Evolutionary conservation across 495 filamentous ascomycete genomes (phyloP), one percentile per base, ranked within the genome.

Genomic region (Apiosordaria backusii): DNA sequence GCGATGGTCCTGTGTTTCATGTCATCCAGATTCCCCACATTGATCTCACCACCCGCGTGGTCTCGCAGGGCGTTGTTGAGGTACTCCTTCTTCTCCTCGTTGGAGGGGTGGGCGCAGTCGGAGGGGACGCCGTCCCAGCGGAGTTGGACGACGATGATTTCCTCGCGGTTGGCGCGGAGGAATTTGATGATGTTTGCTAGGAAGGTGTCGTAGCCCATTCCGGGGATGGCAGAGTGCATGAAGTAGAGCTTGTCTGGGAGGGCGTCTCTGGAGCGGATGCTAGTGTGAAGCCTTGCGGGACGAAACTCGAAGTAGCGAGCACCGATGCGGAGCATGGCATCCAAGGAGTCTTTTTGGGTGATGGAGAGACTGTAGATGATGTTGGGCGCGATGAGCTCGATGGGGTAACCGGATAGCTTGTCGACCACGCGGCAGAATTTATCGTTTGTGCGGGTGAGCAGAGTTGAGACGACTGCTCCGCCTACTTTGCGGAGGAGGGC

Each of bases 261-360:
- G 4, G 77, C 73, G 7, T 69, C 68, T 6, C 74, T 60, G 2
- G 68, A 35, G 13, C 76, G 70, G 60, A 85, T 71, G 57, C 66
- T 70, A 3, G 67, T 71, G 65, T 83, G 81, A 24, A 82, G 74
- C 50, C 80, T 77, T 1, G 84, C 83, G 1, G 84, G 83, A 7
- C 84, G 78, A 62, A 84, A 84, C 73, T 85, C 84, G 57, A 85
- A 86, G 70, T 85, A 86, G 21, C 84, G 72, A 0, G 82, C 81
- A 7, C 84, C 83, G 50, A 85, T 76, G 45, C 62, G 65, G 50
- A 86, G 76, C 65, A 85, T 80, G 19, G 75, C 68, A 26, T 74
- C 68, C 3, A 85, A 72, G 45, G 65, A 68, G 65, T 85, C 82
- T 65, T 86, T 86, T 64, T 86, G 83, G 50, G 82, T 86, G 54